Percentiles rank a stretch among this genome's conserved stretches.
phyloP scores from a whole-genome alignment of 352 stramenopile genomes.

The Phytophthora ramorum region DNA sequence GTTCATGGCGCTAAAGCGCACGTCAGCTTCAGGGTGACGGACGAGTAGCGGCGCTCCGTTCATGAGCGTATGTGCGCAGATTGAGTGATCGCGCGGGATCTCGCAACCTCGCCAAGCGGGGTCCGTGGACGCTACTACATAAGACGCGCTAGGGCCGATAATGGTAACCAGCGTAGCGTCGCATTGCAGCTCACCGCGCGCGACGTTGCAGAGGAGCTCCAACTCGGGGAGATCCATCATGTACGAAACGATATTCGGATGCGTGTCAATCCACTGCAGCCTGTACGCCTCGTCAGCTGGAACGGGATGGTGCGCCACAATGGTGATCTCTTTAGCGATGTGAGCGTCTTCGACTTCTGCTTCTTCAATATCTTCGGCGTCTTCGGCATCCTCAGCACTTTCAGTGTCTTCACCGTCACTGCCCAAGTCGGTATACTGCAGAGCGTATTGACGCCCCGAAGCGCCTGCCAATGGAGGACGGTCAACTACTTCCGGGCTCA shows the following conservation, averaged over 20 bases:
- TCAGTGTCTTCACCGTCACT: conserved; percentile 16
- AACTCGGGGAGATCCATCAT: conserved; percentile 65
- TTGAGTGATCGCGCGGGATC: conserved; percentile 53
- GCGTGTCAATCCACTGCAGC: conserved; percentile 43
- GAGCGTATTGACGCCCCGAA: conserved; percentile 44
- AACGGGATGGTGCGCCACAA: conserved; percentile 41
- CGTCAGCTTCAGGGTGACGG: conserved; percentile 59
- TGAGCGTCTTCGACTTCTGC: conserved; percentile 5
- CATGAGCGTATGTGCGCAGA: conserved; percentile 73
- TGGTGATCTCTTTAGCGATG: conserved; percentile 5
- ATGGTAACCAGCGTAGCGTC: conserved; percentile 57
- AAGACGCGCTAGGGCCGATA: conserved; percentile 40
- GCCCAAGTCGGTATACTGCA: conserved; percentile 29
- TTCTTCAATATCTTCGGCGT: conserved; percentile 12
- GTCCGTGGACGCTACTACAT: conserved; percentile 57
- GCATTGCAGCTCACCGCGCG: conserved; percentile 55
- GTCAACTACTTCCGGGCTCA: conserved; percentile 11
- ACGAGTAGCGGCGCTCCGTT: conserved; percentile 56
- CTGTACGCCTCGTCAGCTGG: conserved; percentile 48
- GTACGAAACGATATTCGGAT: conserved; percentile 40
- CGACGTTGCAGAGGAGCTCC: conserved; percentile 68
- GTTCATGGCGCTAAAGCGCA: conserved; percentile 59
- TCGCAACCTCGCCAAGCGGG: conserved; percentile 33
- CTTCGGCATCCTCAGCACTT: conserved; percentile 9
- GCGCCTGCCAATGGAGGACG: conserved; percentile 32